Percentiles rank a stretch among this genome's conserved stretches.
phyloP scores from a whole-genome alignment of 352 stramenopile species.

The Globisporangium acanthophoron region DNA sequence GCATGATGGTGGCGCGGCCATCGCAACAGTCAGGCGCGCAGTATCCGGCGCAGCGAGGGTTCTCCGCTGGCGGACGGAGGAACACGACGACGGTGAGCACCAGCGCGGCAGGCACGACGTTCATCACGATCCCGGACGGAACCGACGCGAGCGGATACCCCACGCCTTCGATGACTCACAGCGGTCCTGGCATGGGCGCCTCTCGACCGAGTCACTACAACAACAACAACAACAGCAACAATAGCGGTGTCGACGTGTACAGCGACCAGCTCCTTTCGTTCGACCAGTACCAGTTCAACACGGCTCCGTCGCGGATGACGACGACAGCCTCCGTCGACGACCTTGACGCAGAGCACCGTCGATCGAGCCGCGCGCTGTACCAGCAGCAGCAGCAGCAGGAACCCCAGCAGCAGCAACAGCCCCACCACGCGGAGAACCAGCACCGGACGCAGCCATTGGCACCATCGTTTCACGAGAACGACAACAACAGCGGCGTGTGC shows the following conservation, averaged over 20 bases:
- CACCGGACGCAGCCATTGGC: conserved; percentile 12
- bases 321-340: conserved; percentile 3
- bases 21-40: background rate
- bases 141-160: background rate
- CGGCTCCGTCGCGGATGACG: conserved; percentile 3
- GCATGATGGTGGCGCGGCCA: conserved; percentile 33
- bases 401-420: conserved; percentile 1
- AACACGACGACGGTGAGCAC: conserved; percentile 14
- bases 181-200: background rate
- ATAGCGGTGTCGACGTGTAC: conserved; percentile 4
- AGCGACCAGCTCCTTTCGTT: conserved; percentile 11
- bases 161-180: background rate
- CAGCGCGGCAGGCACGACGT: conserved; percentile 8
- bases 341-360: conserved; percentile 8
- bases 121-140: conserved; percentile 11
- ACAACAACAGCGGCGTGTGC: conserved; percentile 58
- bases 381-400: conserved; percentile 14
- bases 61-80: background rate
- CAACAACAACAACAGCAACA: background rate
- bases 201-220: conserved; percentile 1
- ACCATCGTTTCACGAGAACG: conserved; percentile 33
- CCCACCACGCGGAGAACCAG: conserved; percentile 16
- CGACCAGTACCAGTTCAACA: conserved; percentile 13
- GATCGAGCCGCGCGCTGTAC: conserved; percentile 9
- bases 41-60: background rate